Evolutionary conservation across 805 yeast species (phyloP), one percentile per base, ranked within the genome.

Genomic region (Candida ponderosae): DNA sequence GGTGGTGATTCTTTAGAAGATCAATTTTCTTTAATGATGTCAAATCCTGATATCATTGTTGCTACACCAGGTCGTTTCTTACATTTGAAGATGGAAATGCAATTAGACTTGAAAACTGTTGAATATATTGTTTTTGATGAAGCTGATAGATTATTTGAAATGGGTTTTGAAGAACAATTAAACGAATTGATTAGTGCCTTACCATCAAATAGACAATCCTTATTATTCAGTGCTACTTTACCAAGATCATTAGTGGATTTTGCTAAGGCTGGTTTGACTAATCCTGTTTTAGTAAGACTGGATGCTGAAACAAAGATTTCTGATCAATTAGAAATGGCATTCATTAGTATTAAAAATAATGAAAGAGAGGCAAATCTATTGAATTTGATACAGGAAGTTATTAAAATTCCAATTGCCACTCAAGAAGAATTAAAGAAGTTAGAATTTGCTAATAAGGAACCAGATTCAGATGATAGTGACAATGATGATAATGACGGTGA

Each of bases 1-100:
- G 99, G 99, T 65, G 99, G 99, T 67, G 99, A 93, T 55, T 85
- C 96, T n/a, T 66, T 93, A 52, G 98, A 93, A 55, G 97, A 90
- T 39, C 98, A 93, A 64, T 93, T 93, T 56, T 70, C 84, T 18
- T 77, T 85, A 57, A 86, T 93, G 94, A 80, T 89, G 84, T 62
- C 79, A 39, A 87, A 88, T 53, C 99, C 99, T 0, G 99, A 93
- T 65, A 79, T 94, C 27, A 72, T 93, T 29, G 81, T 93, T 40
- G 97, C 97, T 17, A 93, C 98, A 0, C 99, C 99, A 0, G 99
- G 99, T 59, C 74, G 99, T 60, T 93, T 93, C 52, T 62, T 90
- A 62, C 99, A 93, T 72, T 72, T 93, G 56, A 86, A 90, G 58
- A 89, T 90, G 20, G 99, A 93, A 64, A 93, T 93, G 99, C 75